Conservation (phyloP, 306 rosid genomes). For the Prinsepia uniflora region DNA sequence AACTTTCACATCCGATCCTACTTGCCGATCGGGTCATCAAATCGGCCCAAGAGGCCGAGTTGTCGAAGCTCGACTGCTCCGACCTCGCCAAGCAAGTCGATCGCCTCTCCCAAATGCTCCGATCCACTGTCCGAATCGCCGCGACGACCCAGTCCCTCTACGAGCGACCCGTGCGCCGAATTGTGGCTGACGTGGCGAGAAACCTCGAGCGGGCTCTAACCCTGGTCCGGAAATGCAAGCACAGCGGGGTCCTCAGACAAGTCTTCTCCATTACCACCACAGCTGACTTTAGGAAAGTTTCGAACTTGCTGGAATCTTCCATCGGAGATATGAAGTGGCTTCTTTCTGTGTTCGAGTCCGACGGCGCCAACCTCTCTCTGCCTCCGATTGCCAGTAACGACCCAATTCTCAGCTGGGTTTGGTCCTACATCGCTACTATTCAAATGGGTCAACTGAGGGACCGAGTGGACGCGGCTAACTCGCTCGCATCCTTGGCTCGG, state of each 20-base stretch:
- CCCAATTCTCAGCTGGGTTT: constrained; percentile 80
- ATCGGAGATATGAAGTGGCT: constrained; percentile 79
- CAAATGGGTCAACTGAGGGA: constrained; percentile 72
- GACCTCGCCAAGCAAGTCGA: constrained; percentile 58
- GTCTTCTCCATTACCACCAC: constrained; percentile 64
- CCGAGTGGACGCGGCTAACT: constrained; percentile 61
- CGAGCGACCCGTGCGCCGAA: constrained; percentile 69
- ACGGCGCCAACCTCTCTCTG: constrained; percentile 47
- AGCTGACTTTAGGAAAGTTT: constrained; percentile 60
- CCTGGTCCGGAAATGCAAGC: constrained; percentile 56
- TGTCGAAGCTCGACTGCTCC: constrained; percentile 49
- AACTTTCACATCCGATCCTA: constrained; percentile 52
- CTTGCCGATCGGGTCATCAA: constrained; percentile 64
- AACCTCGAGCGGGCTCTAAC: constrained; percentile 58
- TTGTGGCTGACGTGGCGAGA: constrained; percentile 51
- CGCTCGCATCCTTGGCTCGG: constrained; percentile 42
- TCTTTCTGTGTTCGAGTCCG: constrained; percentile 53
- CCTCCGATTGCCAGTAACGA: constrained; percentile 80
- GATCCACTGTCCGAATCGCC: constrained; percentile 46
- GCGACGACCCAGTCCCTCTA: constrained; percentile 50
- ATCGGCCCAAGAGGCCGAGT: constrained; percentile 63
- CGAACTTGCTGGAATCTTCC: constrained; percentile 57
- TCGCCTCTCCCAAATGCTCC: constrained; percentile 56
- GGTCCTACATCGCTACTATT: constrained; percentile 58
- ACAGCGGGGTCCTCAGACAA: constrained; percentile 63